Evolutionary conservation across 2,329 filamentous ascomycete species (phyloP).

Genomic region (Fusarium marasasianum): DNA sequence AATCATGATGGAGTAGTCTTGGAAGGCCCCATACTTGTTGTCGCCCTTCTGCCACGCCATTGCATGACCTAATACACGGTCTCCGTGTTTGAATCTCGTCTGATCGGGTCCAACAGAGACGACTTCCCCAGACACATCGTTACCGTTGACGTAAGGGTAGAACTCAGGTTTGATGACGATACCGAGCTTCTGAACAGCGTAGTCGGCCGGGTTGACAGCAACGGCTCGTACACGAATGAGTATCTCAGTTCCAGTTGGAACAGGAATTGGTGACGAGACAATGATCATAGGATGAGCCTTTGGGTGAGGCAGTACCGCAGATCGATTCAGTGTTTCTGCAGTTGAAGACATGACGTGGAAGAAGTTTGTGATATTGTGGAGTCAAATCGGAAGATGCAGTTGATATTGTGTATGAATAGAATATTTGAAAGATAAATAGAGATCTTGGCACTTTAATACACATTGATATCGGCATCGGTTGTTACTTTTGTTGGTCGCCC

Average conservation of each 20-base stretch:
- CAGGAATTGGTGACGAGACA: fast-evolving
- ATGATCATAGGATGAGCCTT: background rate
- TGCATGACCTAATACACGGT: background rate
- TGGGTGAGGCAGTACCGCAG: background rate
- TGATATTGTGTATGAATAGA: background rate
- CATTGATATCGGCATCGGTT: background rate
- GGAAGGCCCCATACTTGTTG: background rate
- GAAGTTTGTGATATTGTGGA: fast-evolving
- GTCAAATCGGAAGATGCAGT: background rate
- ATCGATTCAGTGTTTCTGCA: background rate
- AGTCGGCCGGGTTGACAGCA: background rate
- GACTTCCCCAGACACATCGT: background rate
- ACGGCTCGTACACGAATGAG: background rate
- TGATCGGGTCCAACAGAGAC: background rate
- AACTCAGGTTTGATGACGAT: background rate
- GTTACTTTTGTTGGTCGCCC: background rate
- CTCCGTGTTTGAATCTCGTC: fast-evolving
- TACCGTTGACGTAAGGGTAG: background rate
- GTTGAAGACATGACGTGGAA: background rate
- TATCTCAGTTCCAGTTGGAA: fast-evolving
- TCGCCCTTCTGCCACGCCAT: background rate
- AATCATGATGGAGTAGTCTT: background rate
- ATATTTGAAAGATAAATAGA: fast-evolving
- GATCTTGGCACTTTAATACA: fast-evolving
- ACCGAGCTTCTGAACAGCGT: background rate